These are phyloP conservation scores for Leishmania mexicana DNA, from an alignment of 208 protist species.

Conservation along the genomic window DNA sequence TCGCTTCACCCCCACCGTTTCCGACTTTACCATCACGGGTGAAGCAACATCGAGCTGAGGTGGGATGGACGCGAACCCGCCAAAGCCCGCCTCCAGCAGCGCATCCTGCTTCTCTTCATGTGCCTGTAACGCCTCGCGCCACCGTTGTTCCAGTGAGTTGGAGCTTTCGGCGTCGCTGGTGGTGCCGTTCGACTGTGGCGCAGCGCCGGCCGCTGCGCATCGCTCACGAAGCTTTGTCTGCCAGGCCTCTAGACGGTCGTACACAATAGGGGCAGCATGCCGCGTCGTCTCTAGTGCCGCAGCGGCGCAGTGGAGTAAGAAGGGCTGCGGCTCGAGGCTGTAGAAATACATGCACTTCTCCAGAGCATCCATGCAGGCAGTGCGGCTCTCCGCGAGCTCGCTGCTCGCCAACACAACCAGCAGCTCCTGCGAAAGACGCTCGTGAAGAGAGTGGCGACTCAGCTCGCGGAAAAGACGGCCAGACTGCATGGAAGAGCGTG, in stretches of 20 bases:
- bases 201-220: constrained; percentile 17
- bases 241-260: constrained; percentile 47
- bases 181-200: neutral
- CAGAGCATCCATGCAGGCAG: constrained; percentile 64
- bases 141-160: constrained; percentile 16
- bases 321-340: constrained; percentile 71
- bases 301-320: constrained; percentile 48
- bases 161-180: constrained; percentile 2
- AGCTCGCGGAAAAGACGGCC: constrained; percentile 81
- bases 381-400: constrained; percentile 31
- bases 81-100: constrained; percentile 35
- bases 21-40: constrained; percentile 18
- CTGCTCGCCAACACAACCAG: constrained; percentile 61
- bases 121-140: constrained; percentile 12
- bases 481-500: constrained; percentile 73
- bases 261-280: neutral
- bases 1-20: constrained; percentile 45
- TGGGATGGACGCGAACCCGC: constrained; percentile 23
- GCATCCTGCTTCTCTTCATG: constrained; percentile 16
- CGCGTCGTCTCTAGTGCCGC: constrained; percentile 25
- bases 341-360: constrained; percentile 90
- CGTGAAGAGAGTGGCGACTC: constrained; percentile 85
- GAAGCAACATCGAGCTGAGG: constrained; percentile 8
- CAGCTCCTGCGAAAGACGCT: constrained; percentile 71
- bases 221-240: constrained; percentile 43